Percentiles rank a stretch among this genome's conserved stretches.
Evolutionary conservation across 306 rosid genomes (phyloP).

Genomic region (Prinsepia uniflora): DNA sequence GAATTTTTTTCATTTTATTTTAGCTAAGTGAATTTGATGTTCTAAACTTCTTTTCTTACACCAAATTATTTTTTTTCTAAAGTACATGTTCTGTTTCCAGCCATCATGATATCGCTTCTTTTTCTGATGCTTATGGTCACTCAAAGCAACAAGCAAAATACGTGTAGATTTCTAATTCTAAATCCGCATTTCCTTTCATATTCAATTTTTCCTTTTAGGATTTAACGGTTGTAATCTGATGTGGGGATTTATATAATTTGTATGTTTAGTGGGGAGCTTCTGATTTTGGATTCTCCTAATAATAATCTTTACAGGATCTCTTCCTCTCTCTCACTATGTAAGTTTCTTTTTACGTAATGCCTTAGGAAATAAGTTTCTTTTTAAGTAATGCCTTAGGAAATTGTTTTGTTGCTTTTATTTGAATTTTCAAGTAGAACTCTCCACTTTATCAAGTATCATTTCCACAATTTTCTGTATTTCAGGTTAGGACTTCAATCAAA

Average conservation of each 20-base stretch:
- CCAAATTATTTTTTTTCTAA: background rate
- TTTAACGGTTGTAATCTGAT: slow-evolving; percentile 21
- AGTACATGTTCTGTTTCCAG: background rate
- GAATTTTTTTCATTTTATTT: background rate
- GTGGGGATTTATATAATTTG: slow-evolving; percentile 10
- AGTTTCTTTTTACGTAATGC: slow-evolving; percentile 25
- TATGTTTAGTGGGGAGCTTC: slow-evolving; percentile 64
- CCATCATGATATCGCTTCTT: background rate
- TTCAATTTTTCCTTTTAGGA: background rate
- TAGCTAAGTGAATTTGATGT: background rate
- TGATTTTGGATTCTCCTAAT: slow-evolving; percentile 80
- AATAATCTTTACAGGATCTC: slow-evolving; percentile 74
- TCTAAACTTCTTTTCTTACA: background rate
- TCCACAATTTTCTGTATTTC: background rate
- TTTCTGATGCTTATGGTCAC: slow-evolving; percentile 58
- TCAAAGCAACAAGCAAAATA: slow-evolving; percentile 65
- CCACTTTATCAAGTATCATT: slow-evolving; percentile 5
- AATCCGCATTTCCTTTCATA: background rate
- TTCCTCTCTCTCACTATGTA: slow-evolving; percentile 78
- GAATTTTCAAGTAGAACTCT: slow-evolving; percentile 17
- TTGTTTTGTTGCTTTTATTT: slow-evolving; percentile 13
- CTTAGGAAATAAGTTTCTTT: background rate
- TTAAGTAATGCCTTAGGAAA: slow-evolving; percentile 12
- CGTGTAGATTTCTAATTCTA: slow-evolving; percentile 56
- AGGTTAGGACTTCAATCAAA: background rate